phyloP scores from a whole-genome alignment of 2,329 filamentous ascomycete genomes.

The Microdochium trichocladiopsis region DNA sequence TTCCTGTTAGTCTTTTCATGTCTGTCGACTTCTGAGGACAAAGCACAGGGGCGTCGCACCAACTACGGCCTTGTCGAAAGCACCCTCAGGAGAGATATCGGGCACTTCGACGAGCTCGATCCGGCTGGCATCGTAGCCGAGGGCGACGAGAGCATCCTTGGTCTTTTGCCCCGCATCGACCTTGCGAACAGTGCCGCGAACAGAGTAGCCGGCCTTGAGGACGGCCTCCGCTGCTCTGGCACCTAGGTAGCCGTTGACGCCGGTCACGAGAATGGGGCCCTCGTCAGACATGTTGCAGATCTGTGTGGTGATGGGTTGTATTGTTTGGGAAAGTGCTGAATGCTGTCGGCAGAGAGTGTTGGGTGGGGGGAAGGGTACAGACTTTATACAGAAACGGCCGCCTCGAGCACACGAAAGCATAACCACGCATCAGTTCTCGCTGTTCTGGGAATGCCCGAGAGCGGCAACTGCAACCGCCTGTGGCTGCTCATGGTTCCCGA shows the following conservation, averaged over 20 bases:
- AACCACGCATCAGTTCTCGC: too few relatives aligned
- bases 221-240: constrained; percentile 16
- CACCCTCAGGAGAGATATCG: constrained; percentile 11
- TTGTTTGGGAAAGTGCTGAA: neutral
- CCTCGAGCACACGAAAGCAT: too few relatives aligned
- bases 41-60: constrained; percentile 11
- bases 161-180: constrained; percentile 13
- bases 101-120: constrained; percentile 16
- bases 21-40: too few relatives aligned
- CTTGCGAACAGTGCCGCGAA: constrained; percentile 19
- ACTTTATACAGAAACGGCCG: too few relatives aligned
- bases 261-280: constrained; percentile 17
- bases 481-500: too few relatives aligned
- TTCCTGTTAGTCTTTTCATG: too few relatives aligned
- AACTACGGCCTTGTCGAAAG: constrained; percentile 13
- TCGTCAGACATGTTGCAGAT: constrained; percentile 3
- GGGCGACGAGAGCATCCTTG: constrained; percentile 9
- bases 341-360: too few relatives aligned
- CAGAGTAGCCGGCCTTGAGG: constrained; percentile 14
- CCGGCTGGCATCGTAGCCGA: constrained; percentile 10
- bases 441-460: too few relatives aligned
- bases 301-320: neutral
- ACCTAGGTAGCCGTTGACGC: constrained; percentile 20
- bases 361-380: too few relatives aligned
- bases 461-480: too few relatives aligned